Evolutionary conservation across 495 filamentous ascomycete genomes (phyloP).

Genomic region (Clohesyomyces aquaticus): DNA sequence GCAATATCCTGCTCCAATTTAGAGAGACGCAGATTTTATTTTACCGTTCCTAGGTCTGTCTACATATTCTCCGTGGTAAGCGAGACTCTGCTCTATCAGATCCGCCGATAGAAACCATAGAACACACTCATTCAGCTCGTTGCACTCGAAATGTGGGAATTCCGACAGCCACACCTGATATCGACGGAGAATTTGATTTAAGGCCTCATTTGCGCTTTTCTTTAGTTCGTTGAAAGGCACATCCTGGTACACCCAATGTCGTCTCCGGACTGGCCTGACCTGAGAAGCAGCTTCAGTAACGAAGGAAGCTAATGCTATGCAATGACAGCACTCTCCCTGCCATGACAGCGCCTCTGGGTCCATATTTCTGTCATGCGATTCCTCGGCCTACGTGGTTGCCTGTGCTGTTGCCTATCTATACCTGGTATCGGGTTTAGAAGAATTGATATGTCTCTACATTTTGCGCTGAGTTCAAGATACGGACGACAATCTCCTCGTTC

Average conservation of each 20-base stretch:
- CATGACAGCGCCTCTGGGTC: slow-evolving; percentile 8
- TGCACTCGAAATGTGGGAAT: background rate
- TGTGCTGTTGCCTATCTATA: background rate
- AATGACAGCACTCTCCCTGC: slow-evolving; percentile 2
- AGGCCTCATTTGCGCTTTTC: background rate
- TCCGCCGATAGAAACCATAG: no score
- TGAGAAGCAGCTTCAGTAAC: background rate
- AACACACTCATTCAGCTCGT: no score
- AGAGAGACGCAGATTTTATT: no score
- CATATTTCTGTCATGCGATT: slow-evolving; percentile 3
- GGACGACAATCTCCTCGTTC: background rate
- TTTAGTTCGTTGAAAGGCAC: background rate
- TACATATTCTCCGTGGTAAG: no score
- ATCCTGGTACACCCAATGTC: background rate
- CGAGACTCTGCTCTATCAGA: no score
- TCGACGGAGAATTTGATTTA: background rate
- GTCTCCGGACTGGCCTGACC: background rate
- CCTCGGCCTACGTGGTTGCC: background rate
- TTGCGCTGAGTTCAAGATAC: background rate
- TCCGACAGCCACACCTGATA: background rate
- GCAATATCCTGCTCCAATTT: no score
- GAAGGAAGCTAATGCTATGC: background rate
- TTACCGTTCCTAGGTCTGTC: no score
- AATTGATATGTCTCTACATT: background rate
- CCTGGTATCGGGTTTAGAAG: background rate